Percentiles rank a stretch among this genome's conserved stretches.
Conservation (phyloP, 441 rosid species). For the Raphanus hybrid region DNA sequence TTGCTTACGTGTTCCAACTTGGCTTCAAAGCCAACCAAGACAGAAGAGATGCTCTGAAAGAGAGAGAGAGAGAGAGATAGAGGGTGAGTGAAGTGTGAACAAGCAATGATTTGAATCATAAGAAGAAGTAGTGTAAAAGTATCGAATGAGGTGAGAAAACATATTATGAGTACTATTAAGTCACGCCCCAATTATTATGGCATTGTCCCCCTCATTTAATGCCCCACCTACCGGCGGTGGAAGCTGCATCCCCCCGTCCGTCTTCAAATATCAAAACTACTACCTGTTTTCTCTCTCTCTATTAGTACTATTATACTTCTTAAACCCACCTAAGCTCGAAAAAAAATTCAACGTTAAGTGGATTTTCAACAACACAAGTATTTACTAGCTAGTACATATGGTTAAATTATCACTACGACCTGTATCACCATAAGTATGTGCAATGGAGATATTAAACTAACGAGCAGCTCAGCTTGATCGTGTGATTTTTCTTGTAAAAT, state of each 20-base stretch:
- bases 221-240: constrained; percentile 39
- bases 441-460: not conserved
- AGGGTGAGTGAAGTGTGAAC: constrained; percentile 19
- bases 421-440: not conserved
- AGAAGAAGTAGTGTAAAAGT: constrained; percentile 2
- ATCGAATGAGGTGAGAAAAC: not conserved
- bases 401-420: not conserved
- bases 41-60: not conserved
- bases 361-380: not conserved
- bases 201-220: constrained; percentile 37
- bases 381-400: not conserved
- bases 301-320: not conserved
- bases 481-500: not conserved
- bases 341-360: not conserved
- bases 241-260: constrained; percentile 28
- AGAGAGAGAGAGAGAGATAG: constrained; percentile 14
- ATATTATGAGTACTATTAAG: constrained; percentile 25
- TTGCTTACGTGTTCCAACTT: constrained; percentile 33
- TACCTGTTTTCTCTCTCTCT: constrained; percentile 20
- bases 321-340: not conserved
- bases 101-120: constrained; percentile 36
- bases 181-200: constrained; percentile 35
- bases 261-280: constrained; percentile 27
- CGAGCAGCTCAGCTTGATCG: not conserved
- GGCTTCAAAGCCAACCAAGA: constrained; percentile 39